phyloP scores from a whole-genome alignment of 164 flowering plant species.

The Taxillus chinensis region DNA sequence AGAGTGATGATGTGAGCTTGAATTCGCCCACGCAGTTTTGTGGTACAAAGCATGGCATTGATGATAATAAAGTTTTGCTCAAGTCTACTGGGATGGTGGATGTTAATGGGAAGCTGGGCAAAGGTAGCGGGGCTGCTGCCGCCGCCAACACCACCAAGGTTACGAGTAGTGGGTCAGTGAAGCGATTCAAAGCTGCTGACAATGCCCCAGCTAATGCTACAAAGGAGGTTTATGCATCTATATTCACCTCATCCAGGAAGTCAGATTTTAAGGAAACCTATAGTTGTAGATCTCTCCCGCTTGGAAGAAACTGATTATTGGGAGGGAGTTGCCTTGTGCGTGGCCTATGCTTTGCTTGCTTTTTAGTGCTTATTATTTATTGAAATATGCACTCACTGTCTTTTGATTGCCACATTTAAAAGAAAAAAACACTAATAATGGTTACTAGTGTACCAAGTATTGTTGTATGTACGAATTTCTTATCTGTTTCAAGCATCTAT shows the following conservation, averaged over 20 bases:
- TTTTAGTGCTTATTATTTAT: too few species aligned
- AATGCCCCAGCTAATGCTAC: slow-evolving; percentile 63
- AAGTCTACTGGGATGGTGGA: slow-evolving; percentile 25
- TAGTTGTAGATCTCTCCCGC: slow-evolving; percentile 85
- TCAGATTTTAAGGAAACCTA: slow-evolving; percentile 71
- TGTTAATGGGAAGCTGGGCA: slow-evolving; percentile 24
- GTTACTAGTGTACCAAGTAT: too few species aligned
- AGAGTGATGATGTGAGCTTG: slow-evolving; percentile 5
- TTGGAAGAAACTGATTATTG: slow-evolving; percentile 65
- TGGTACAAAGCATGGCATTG: slow-evolving; percentile 52
- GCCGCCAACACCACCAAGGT: slow-evolving; percentile 8
- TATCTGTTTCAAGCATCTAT: too few species aligned
- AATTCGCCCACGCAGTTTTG: slow-evolving; percentile 12
- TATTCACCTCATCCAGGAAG: slow-evolving; percentile 86
- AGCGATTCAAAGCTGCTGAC: slow-evolving; percentile 57
- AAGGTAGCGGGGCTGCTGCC: slow-evolving; percentile 12
- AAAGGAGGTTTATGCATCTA: slow-evolving; percentile 75
- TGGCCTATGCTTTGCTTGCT: background rate
- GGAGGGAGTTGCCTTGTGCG: background rate
- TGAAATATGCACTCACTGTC: too few species aligned
- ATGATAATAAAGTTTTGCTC: slow-evolving; percentile 24
- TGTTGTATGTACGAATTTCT: too few species aligned
- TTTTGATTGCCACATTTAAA: too few species aligned
- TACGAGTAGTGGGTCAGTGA: slow-evolving; percentile 21
- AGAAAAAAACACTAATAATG: too few species aligned